Evolutionary conservation across 1,139 yeast genomes (phyloP).

Genomic region (Lodderomyces pseudojiufengensis): DNA sequence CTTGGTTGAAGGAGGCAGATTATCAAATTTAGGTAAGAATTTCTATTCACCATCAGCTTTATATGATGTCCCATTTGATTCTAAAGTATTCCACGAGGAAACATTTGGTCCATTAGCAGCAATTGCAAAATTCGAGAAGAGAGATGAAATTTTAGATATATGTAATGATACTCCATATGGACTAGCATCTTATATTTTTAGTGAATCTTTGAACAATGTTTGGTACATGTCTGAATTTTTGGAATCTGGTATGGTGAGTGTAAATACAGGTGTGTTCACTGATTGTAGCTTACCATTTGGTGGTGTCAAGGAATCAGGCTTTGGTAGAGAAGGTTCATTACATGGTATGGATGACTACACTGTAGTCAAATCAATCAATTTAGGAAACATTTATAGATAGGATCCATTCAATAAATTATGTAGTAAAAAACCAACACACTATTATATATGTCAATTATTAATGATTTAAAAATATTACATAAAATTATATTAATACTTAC

Average conservation of each 20-base stretch:
- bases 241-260: conserved; percentile 47
- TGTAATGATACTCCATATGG: conserved; percentile 44
- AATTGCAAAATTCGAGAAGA: conserved; percentile 34
- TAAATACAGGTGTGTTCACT: conserved; percentile 43
- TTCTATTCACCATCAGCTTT: conserved; percentile 42
- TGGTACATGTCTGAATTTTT: conserved; percentile 46
- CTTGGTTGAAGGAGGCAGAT: conserved; percentile 39
- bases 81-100: conserved; percentile 41
- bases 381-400: conserved; percentile 33
- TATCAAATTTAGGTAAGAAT: conserved; percentile 36
- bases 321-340: conserved; percentile 50
- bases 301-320: conserved; percentile 48
- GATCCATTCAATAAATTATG: no score
- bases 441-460: no score
- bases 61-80: conserved; percentile 36
- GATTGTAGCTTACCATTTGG: conserved; percentile 51
- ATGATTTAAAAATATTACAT: no score
- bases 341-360: conserved; percentile 46
- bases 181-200: conserved; percentile 43
- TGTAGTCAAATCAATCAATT: conserved; percentile 35
- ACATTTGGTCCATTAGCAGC: conserved; percentile 50
- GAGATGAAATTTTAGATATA: conserved; percentile 35
- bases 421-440: no score
- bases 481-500: no score
- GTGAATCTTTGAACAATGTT: conserved; percentile 49